Percentiles rank a stretch among this genome's conserved stretches.
Conservation (phyloP, 768 basidiomycete species). For the Porpolomopsis calyptriformis region DNA sequence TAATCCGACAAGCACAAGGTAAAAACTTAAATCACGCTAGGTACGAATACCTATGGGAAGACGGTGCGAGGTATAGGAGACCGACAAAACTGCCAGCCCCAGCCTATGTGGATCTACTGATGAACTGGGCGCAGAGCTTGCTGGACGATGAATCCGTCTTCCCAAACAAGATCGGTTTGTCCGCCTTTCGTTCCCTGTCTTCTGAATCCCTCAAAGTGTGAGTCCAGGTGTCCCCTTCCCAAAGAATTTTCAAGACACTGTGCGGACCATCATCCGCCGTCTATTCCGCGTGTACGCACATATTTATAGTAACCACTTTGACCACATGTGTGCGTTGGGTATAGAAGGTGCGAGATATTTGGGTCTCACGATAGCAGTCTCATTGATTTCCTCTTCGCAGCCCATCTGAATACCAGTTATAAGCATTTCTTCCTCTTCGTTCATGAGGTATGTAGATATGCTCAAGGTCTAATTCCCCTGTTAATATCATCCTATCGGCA, state of each 20-base stretch:
- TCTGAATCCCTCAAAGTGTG: background rate
- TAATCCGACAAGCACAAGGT: slow-evolving; percentile 5
- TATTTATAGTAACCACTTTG: slow-evolving; percentile 98
- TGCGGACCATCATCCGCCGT: slow-evolving; percentile 84
- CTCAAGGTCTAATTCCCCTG: background rate
- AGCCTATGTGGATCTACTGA: slow-evolving; percentile 93
- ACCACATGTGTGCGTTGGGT: slow-evolving; percentile 94
- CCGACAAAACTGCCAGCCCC: slow-evolving; percentile 93
- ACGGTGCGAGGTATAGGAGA: slow-evolving; percentile 74
- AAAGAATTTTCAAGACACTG: slow-evolving; percentile 78
- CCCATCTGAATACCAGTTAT: slow-evolving; percentile 97
- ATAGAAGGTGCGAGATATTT: slow-evolving; percentile 69
- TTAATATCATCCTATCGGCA: slow-evolving; percentile 21
- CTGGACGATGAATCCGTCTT: slow-evolving; percentile 89
- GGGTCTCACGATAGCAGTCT: background rate
- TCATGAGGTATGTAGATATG: slow-evolving; percentile 57
- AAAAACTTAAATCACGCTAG: slow-evolving; percentile 26
- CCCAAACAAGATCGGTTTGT: slow-evolving; percentile 85
- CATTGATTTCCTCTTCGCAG: slow-evolving; percentile 29
- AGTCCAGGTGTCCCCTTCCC: slow-evolving; percentile 79
- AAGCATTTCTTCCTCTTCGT: slow-evolving; percentile 97
- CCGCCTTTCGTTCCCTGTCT: background rate
- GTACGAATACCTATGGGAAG: slow-evolving; percentile 94
- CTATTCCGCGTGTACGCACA: slow-evolving; percentile 97
- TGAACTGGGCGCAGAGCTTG: slow-evolving; percentile 95